Percentiles rank a stretch among this genome's conserved stretches.
Evolutionary conservation across 106 monocot species (phyloP).

Genomic region (Amphibolis antarctica): DNA sequence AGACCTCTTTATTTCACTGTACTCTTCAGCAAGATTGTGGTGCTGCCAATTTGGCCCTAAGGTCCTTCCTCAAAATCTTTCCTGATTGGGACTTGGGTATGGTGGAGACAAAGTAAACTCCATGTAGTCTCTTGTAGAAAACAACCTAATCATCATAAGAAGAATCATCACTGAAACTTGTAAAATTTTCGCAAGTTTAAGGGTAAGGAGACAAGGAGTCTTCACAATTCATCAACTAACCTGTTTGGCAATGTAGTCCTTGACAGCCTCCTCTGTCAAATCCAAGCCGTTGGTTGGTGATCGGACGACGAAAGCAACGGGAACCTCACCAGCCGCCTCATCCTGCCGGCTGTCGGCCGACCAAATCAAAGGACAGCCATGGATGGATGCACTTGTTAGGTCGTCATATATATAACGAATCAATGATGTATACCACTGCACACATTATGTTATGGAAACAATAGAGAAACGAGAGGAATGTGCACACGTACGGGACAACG

Average conservation of each 20-base stretch:
- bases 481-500: slow-evolving; percentile 55
- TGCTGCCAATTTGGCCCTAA: slow-evolving; percentile 26
- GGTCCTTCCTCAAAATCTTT: slow-evolving; percentile 41
- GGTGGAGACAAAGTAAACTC: slow-evolving; percentile 31
- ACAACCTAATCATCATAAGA: slow-evolving; percentile 20
- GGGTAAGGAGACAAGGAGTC: not conserved
- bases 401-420: too few relatives aligned
- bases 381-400: too few relatives aligned
- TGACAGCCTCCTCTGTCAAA: slow-evolving; percentile 54
- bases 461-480: too few relatives aligned
- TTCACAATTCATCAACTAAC: too few relatives aligned
- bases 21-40: too few relatives aligned
- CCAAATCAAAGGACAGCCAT: not conserved
- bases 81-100: slow-evolving; percentile 45
- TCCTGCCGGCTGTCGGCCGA: slow-evolving; percentile 40
- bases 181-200: not conserved
- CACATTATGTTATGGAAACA: not conserved
- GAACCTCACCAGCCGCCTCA: slow-evolving; percentile 76
- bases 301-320: slow-evolving; percentile 72
- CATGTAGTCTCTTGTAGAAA: slow-evolving; percentile 38
- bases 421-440: too few relatives aligned
- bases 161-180: not conserved
- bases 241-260: slow-evolving; percentile 85
- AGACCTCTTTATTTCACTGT: too few relatives aligned
- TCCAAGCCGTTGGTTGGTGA: slow-evolving; percentile 28